Evolutionary conservation across 1,284 basidiomycete genomes (phyloP), one percentile per base, ranked within the genome.

Genomic region (Cryptococcus maquisensis): DNA sequence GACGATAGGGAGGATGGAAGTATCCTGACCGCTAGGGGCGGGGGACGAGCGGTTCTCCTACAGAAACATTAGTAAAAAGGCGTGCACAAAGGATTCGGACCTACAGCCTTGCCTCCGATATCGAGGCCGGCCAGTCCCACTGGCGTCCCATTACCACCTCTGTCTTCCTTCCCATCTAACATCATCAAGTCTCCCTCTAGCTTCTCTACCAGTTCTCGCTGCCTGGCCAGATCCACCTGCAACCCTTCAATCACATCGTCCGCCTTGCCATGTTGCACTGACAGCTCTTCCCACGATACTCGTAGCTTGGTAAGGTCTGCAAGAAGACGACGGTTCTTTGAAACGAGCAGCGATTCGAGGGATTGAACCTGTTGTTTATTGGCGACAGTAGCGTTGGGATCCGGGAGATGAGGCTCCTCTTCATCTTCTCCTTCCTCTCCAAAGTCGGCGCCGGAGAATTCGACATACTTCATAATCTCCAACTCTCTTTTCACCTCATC

Each of bases 391-490:
- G 89, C 86, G 65, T 93, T 92, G 0, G 92, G 91, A 71, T 91
- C 84, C 0, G 91, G 92, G 43, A 95, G 81, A 10, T 89, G 66
- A 18, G 48, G 20, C 13, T 37, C 37, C 23, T 44, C 36, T 23
- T 40, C 26, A 35, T 78, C 78, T 21, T 81, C 81, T 49, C 82
- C 81, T 13, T 81, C 79, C 44, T 80, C 79, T 36, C 85, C 83
- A 26, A 86, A 85, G 43, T 93, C 90, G 40, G 88, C 80, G 16
- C 88, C 88, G 4, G 88, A 86, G 69, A 96, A 96, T 69, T 96
- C 93, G 58, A 96, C 92, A 66, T 86, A 95, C 92, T 97, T 96
- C 89, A 97, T 90, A 64, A 96, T 95, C 68, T 93, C 92, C 21
- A 96, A 81, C 72, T 96, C 94, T 41, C 93, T 85, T 79, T 96